Base-by-base conservation (phyloP, 345 rosid genomes). In the Citrus maxima region DNA sequence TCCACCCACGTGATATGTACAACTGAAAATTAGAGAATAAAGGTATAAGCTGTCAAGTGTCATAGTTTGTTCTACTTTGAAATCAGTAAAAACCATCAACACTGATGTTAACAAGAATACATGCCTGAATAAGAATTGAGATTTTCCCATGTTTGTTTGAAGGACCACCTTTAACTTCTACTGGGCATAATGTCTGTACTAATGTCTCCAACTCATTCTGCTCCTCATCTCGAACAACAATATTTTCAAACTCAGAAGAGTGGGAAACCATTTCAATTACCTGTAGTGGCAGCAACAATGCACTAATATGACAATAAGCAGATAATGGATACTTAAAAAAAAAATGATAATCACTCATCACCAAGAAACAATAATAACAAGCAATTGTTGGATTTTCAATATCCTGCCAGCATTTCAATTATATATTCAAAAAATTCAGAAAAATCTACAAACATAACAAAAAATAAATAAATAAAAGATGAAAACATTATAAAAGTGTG, bases 161-260 rank as follows among this genome's bases (percentile, higher is more conserved):
- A 73, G 98, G 93, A 77, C 99, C 99, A 4, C 99, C 97, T 85
- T 82, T 89, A 70, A 92, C 90, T 83, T 95, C 99, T 67, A 92
- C 88, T 49, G 97, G 99, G 81, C 99, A 95, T 77, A 85, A 91
- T 55, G 88, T 85, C 58, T 90, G 96, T 84, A 87, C 87, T 83
- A 95, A 81, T 60, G 73, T 87, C 90, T 95, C 99, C 72, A 95
- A 87, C 86, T 95, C 99, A 85, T 88, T 86, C 87, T 95, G 99
- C 88, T 95, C 99, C 80, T 95, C 99, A 75, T 95, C 99, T 85
- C 99, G 88, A 75, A 95, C 95, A 88, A 93, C 96, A 86, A 95
- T 93, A 87, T 95, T 95, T 85, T 86, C 94, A 86, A 95, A 95
- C 82, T 95, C 99, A 78, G 99, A 92, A 76, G 99, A 95, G 82